Evolutionary conservation across 1,139 yeast species (phyloP).

Genomic region (Blastobotrys apis): DNA sequence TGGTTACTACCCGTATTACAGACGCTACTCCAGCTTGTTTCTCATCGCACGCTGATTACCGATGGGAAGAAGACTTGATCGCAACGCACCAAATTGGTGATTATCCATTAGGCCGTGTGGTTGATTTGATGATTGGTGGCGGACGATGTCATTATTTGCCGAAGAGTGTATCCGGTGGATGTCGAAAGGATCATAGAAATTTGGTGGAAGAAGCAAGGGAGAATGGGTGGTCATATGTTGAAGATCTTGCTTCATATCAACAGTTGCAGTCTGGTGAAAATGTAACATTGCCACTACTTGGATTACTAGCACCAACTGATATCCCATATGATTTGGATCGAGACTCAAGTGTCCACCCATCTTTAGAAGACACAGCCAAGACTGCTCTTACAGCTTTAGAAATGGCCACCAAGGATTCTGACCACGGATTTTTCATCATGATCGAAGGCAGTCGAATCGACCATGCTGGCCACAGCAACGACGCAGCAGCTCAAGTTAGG

Average conservation of each 20-base stretch:
- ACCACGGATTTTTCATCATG: conserved; percentile 73
- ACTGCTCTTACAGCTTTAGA: conserved; percentile 64
- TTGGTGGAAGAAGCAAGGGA: conserved; percentile 55
- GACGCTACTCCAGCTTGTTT: conserved; percentile 92
- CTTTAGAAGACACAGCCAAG: conserved; percentile 65
- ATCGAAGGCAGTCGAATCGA: conserved; percentile 88
- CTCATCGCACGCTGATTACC: conserved; percentile 65
- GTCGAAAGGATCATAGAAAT: conserved; percentile 62
- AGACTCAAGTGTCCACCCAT: conserved; percentile 54
- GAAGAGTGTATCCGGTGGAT: conserved; percentile 50
- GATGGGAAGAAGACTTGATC: conserved; percentile 75
- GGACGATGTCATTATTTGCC: conserved; percentile 73
- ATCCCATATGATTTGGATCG: conserved; percentile 82
- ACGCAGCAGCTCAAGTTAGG: conserved; percentile 80
- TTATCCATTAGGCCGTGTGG: conserved; percentile 68
- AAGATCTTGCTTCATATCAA: conserved; percentile 55
- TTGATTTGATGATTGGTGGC: conserved; percentile 83
- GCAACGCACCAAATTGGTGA: conserved; percentile 83
- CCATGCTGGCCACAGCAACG: conserved; percentile 88
- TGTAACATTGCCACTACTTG: conserved; percentile 66
- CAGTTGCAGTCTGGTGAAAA: conserved; percentile 50
- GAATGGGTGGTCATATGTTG: conserved; percentile 65
- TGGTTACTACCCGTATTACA: conserved; percentile 77
- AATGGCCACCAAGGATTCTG: conserved; percentile 60
- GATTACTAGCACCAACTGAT: conserved; percentile 63